Base-by-base conservation (phyloP, 2,329 filamentous ascomycete genomes). In the Curvularia hawaiiensis region DNA sequence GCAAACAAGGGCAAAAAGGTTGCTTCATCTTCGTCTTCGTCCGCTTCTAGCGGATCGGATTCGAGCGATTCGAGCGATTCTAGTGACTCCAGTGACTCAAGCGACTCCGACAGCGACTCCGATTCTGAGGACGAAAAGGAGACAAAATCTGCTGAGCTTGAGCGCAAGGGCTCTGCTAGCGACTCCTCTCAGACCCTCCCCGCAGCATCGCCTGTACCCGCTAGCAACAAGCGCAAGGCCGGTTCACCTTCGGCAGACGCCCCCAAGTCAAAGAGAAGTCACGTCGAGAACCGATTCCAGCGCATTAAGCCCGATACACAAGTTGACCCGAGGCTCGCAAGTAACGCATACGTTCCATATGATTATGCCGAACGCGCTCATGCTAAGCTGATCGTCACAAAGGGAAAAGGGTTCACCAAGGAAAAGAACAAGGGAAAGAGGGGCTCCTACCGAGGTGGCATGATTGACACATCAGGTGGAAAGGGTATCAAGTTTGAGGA, bases 321-420 rank as follows among this genome's bases (percentile, higher is more conserved):
- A 61, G 89, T 91, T 56, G 89, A 92, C 69, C 82, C 85, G 22
- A 85, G 81, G 69, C 88, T 92, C 67, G 74, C 86, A 3, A 92
- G 89, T 67, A 97, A 98, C 78, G 86, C 85, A 14, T 98, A 94
- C 75, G 83, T 91, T 11, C 83, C 88, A 22, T 92, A 97, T 75
- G 88, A 90, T 62, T 99, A 98, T 79, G 94, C 93, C 24, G 89
- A 95, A 68, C 88, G 88, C 67, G 96, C 96, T 9, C 91, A 93
- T 73, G 85, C 92, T 66, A 93, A 97, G 74, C 80, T 99, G 62
- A 91, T 92, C 48, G 85, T 97, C 39, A 98, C 94, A 31, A 91
- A 90, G 75, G 95, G 95, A 70, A 98, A 97, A 81, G 92, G 92
- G 4, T 99, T 99, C 79, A 98, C 94, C 59, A 99, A 99, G 83